Evolutionary conservation across 495 filamentous ascomycete species (phyloP), one percentile per base, ranked within the genome.

Genomic region (Hypoxylon fragiforme): DNA sequence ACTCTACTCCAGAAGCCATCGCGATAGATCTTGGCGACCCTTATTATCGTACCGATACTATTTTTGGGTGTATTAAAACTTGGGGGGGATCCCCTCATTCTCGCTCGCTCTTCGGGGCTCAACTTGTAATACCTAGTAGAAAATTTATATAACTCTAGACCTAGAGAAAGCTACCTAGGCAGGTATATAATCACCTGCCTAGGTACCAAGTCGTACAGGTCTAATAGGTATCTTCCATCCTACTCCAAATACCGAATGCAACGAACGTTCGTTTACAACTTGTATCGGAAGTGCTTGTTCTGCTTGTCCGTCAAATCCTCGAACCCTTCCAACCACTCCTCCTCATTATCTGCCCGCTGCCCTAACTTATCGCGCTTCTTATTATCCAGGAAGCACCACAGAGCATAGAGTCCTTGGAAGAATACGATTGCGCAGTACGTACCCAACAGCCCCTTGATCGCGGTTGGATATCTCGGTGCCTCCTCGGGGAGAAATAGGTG

Each of bases 261-360:
- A n/a, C n/a, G n/a, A n/a, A n/a, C 24, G 12, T 11, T 12, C 19
- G 7, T 7, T 55, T 7, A 61, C 21, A 64, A 44, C 26, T 42
- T 60, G 19, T 70, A 69, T 21, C 68, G 51, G 45, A 69, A 70
- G 37, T 65, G 52, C 48, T 63, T 67, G 24, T 70, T 67, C 50
- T 69, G 47, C 44, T 65, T 67, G 44, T 70, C 68, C 3, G 68
- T 70, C 31, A 70, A 38, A 56, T 70, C 66, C 49, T 63, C 63
- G 38, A 67, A 69, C 5, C 60, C 66, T 20, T 61, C 62, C 9
- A 64, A 18, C 13, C 39, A n/a, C 44, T 61, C 52, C 14, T 64
- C 61, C 24, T 50, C 37, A 5, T 21, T 44, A 4, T 50, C 57
- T 2, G 44, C 34, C 15, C 30, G 51, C 19, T 21, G 44, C 14